Base-by-base conservation (phyloP, 106 monocot species). In the Platanthera zijinensis region DNA sequence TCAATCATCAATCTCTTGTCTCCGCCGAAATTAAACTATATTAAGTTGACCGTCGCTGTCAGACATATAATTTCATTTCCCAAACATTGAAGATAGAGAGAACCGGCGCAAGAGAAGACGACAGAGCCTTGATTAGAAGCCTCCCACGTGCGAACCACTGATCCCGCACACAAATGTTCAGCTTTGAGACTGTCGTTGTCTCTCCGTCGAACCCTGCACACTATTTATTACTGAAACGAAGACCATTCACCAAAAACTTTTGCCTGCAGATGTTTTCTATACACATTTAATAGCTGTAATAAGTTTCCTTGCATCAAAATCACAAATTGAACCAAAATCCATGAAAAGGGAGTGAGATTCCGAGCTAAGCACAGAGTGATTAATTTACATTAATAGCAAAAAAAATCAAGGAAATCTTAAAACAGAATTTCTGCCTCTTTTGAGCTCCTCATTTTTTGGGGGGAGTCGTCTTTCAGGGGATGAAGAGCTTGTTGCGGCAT, bases 401-500 rank as follows among this genome's bases (percentile, higher is more conserved):
- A 22, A 21, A 61, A 7, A 18, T 19, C 6, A 61, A 7, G 7
- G 21, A 6, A 19, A 61, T 61, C 21, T 8, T 1, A 56, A 56
- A 8, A 21, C 59, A 61, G n/a, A 21, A 61, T 61, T 61, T 61
- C 19, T 19, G n/a, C 56, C 2, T 61, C 18, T 61, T 21, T 61
- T 8, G 19, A 19, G 59, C 67, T 64, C 22, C 21, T 10, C 21
- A 4, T 12, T 63, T 63, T 7, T 63, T 63, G 19, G 18, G 25
- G 25, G 5, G 18, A 0, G 18, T n/a, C n/a, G 7, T 59, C n/a
- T 51, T 39, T 75, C 48, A 87, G 18, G 90, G 90, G 82, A 90
- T 87, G 75, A 75, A 90, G 46, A 90, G 84, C 67, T 87, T 87
- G 66, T 84, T 76, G 21, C 84, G 82, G 50, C 90, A 90, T 64